Evolutionary conservation across 495 filamentous ascomycete genomes (phyloP).

Genomic region (Aspergillus sclerotiicarbonarius): DNA sequence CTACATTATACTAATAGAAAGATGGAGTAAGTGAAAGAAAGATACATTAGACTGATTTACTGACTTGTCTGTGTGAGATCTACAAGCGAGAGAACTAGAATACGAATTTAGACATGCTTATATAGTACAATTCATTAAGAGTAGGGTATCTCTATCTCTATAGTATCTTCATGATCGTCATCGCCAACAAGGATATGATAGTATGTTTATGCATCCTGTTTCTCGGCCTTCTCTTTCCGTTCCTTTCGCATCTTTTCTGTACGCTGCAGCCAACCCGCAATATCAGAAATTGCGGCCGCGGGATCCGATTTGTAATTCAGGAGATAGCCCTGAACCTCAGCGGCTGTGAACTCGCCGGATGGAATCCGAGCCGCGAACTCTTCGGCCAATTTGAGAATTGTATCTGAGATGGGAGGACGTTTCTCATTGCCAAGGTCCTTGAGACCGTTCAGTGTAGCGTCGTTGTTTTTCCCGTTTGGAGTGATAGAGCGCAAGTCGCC

Average conservation of each 20-base stretch:
- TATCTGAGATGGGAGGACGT: constrained; percentile 3
- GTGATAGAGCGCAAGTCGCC: constrained; percentile 21
- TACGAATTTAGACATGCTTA: too few species aligned
- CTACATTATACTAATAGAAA: too few species aligned
- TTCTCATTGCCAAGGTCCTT: constrained; percentile 5
- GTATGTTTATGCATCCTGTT: not conserved
- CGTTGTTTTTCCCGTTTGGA: not conserved
- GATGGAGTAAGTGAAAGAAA: too few species aligned
- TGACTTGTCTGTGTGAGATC: too few species aligned
- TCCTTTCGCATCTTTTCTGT: constrained; percentile 7
- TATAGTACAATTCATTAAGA: not conserved
- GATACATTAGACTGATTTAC: too few species aligned
- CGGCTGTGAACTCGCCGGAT: constrained; percentile 62
- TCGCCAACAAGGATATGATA: not conserved
- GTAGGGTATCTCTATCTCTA: not conserved
- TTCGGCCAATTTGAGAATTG: constrained; percentile 42
- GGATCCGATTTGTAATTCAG: constrained; percentile 66
- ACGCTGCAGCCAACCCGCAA: constrained; percentile 51
- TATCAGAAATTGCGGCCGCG: constrained; percentile 55
- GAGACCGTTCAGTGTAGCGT: not conserved
- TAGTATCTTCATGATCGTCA: not conserved
- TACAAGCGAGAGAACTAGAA: too few species aligned
- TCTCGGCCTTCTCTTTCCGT: constrained; percentile 9
- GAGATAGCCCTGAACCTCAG: constrained; percentile 76
- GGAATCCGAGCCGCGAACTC: constrained; percentile 65